phyloP scores from a whole-genome alignment of 345 rosid genomes.

The Cardamine resedifolia region DNA sequence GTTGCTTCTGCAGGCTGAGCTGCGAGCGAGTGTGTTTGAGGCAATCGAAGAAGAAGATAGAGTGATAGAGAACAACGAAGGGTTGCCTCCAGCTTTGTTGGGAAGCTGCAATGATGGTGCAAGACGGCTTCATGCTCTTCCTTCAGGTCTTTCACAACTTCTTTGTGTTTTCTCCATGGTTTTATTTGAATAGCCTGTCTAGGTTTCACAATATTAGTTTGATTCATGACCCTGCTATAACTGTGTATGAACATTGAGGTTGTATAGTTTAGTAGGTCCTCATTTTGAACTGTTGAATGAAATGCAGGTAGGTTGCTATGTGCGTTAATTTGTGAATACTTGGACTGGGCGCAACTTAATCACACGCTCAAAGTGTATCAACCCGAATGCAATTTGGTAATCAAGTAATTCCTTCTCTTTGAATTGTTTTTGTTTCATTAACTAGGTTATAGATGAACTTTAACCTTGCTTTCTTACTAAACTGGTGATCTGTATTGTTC shows the following conservation, averaged over 20 bases:
- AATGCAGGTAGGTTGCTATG: constrained; percentile 82
- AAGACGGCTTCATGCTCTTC: constrained; percentile 84
- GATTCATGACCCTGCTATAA: not conserved
- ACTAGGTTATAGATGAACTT: not conserved
- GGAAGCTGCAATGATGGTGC: constrained; percentile 97
- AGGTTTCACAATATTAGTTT: not conserved
- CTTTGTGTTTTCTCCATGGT: not conserved
- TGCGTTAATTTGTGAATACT: constrained; percentile 84
- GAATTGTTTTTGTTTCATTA: not conserved
- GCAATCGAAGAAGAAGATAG: constrained; percentile 97
- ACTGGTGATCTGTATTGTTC: constrained; percentile 4
- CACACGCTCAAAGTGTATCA: constrained; percentile 84
- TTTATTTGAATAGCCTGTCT: not conserved
- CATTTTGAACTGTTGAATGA: not conserved
- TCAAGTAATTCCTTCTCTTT: constrained; percentile 40
- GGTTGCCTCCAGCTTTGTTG: constrained; percentile 82
- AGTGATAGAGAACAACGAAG: constrained; percentile 73
- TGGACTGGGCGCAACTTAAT: constrained; percentile 95
- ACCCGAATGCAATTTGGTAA: constrained; percentile 98
- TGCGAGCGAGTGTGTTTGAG: constrained; percentile 94
- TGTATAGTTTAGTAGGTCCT: not conserved
- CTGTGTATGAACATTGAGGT: constrained; percentile 8
- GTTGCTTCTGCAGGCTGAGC: constrained; percentile 70
- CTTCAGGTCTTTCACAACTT: constrained; percentile 63
- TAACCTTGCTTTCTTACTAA: not conserved